Conservation (phyloP, 2,329 filamentous ascomycete genomes). For the Fusarium agapanthi region DNA sequence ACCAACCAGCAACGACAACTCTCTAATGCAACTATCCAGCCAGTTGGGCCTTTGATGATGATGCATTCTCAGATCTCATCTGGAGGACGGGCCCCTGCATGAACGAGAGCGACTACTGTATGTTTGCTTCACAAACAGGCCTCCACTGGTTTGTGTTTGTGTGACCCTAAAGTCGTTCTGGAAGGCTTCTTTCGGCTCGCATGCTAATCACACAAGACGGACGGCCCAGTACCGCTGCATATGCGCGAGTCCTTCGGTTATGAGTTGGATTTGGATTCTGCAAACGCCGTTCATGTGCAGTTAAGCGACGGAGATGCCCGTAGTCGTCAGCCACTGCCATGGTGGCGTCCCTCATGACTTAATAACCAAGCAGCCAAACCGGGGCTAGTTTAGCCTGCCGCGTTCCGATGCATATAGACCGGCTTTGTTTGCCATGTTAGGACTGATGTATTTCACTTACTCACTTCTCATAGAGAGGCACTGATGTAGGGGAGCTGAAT, state of each 20-base stretch:
- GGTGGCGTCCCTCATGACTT: slow-evolving; percentile 24
- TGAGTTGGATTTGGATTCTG: not conserved
- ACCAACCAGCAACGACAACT: not conserved
- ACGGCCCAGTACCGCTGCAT: not conserved
- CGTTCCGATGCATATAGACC: slow-evolving; percentile 3
- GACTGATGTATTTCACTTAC: not conserved
- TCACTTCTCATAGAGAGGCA: not conserved
- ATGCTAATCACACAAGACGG: not conserved
- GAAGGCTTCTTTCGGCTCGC: slow-evolving; percentile 32
- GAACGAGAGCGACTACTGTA: not conserved
- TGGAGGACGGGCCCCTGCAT: slow-evolving; percentile 18
- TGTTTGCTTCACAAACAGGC: slow-evolving; percentile 9
- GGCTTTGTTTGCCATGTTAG: slow-evolving; percentile 17
- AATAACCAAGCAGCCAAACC: slow-evolving; percentile 1
- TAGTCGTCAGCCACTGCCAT: not conserved
- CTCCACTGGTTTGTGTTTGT: slow-evolving; percentile 3
- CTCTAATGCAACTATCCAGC: not conserved
- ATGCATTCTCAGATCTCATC: slow-evolving; percentile 14
- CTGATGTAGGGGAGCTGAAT: not conserved
- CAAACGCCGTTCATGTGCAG: slow-evolving; percentile 32
- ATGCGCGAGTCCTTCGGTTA: slow-evolving; percentile 7
- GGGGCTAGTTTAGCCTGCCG: slow-evolving; percentile 6
- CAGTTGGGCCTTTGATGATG: slow-evolving; percentile 7
- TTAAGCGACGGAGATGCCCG: slow-evolving; percentile 43
- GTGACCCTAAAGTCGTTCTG: slow-evolving; percentile 29